Percentiles rank a stretch among this genome's conserved stretches.
Evolutionary conservation across 2,329 filamentous ascomycete genomes (phyloP).

Genomic region (Pestalotiopsis sp.): DNA sequence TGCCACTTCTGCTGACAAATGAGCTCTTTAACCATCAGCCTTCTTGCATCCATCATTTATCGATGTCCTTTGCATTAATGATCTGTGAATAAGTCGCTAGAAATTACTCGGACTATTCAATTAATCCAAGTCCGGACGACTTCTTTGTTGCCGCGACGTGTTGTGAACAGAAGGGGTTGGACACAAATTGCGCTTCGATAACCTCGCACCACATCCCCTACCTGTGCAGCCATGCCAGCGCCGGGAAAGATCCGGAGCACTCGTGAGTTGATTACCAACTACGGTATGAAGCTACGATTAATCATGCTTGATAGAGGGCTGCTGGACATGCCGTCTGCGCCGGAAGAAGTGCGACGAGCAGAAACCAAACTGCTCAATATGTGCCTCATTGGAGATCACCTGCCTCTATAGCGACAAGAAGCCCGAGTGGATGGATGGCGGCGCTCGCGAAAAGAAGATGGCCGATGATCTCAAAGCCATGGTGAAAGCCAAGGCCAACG

Average conservation of each 20-base stretch:
- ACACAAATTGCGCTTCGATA: too few species aligned
- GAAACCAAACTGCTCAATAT: conserved; percentile 53
- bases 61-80: neutral
- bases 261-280: conserved; percentile 8
- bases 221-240: neutral
- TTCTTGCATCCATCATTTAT: neutral
- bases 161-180: too few species aligned
- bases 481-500: conserved; percentile 56
- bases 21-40: neutral
- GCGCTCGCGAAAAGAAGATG: conserved; percentile 49
- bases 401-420: conserved; percentile 56
- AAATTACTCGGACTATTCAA: neutral
- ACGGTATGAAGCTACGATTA: neutral
- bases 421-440: conserved; percentile 62
- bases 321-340: conserved; percentile 63
- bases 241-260: conserved; percentile 13
- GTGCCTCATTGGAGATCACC: conserved; percentile 55
- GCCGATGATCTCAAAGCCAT: conserved; percentile 57
- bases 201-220: too few species aligned
- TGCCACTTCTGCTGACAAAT: neutral
- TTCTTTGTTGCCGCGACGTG: too few species aligned
- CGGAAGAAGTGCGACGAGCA: conserved; percentile 64
- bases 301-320: conserved; percentile 43
- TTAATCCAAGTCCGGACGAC: too few species aligned
- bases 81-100: neutral